These are phyloP conservation scores for Suillus subluteus DNA, from an alignment of 768 basidiomycete genomes.

Conservation along the genomic window DNA sequence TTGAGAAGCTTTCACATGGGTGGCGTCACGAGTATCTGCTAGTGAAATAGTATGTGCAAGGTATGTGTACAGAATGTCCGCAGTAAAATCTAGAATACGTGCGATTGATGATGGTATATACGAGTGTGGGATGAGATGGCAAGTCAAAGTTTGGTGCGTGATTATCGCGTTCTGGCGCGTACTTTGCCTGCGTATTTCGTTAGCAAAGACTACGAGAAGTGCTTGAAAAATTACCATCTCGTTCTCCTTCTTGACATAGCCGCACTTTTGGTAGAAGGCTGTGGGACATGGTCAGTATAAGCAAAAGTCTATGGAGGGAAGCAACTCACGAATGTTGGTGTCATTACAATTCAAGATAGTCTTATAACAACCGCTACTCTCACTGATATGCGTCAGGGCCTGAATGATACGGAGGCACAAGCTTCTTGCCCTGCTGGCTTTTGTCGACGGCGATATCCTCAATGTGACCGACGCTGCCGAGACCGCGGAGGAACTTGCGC, in stretches of 20 bases:
- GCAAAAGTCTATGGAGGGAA: conserved; percentile 4
- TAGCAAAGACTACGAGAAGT: neutral
- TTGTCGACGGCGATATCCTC: conserved; percentile 97
- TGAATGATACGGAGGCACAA: conserved; percentile 88
- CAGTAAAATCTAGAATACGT: conserved; percentile 13
- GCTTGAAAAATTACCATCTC: conserved; percentile 77
- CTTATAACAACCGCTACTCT: conserved; percentile 87
- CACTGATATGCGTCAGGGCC: conserved; percentile 82
- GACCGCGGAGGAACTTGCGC: conserved; percentile 87
- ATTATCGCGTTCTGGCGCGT: conserved; percentile 46
- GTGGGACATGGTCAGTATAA: conserved; percentile 16
- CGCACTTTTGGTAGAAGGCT: conserved; percentile 99
- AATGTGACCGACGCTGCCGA: conserved; percentile 92
- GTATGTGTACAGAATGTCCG: conserved; percentile 13
- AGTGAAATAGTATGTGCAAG: neutral
- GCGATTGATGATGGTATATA: conserved; percentile 13
- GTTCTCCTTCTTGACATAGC: conserved; percentile 86
- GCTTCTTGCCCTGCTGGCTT: conserved; percentile 86
- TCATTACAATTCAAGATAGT: conserved; percentile 96
- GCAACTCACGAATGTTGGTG: conserved; percentile 82
- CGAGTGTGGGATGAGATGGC: conserved; percentile 8
- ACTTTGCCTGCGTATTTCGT: conserved; percentile 52
- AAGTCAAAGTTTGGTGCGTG: conserved; percentile 22
- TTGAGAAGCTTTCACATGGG: no score
- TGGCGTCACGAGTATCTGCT: no score